Evolutionary conservation across 1,139 yeast genomes (phyloP), one percentile per base, ranked within the genome.

Genomic region (Zygoascus hellenicus): DNA sequence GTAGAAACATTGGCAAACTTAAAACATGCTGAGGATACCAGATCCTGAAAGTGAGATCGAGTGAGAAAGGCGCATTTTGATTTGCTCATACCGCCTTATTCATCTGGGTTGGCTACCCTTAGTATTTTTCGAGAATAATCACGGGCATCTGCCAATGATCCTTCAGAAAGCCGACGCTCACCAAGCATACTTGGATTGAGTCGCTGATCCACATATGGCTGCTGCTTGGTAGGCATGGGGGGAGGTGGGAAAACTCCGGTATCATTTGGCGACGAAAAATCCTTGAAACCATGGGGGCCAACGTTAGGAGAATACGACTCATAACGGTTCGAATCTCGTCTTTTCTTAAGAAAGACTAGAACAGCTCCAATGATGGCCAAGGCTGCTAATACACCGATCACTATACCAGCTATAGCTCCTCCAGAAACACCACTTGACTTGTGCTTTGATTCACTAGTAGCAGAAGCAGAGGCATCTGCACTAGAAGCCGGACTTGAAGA

Each of bases 51-150:
- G 7, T 22, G 26, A 22, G 7, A 22, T 22, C 26, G 26, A 22
- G 4, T 7, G 26, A 22, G 7, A 22, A n/a, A n/a, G n/a, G n/a
- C n/a, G 26, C 26, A 7, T 5, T 7, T 22, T 22, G 26, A 7
- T 22, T 22, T 22, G 26, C 26, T 4, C 26, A 22, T 5, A 22
- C 26, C 26, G 7, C 26, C 26, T 22, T 22, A 22, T 22, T 55
- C 72, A 60, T 81, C 88, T 9, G 90, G 89, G 59, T 83, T 84
- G 39, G 89, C 83, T 22, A 84, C 90, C 52, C 82, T 80, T 48
- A 84, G 69, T 30, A 83, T 78, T 65, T 83, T 83, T 56, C 89
- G 72, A 43, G 83, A 75, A 65, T 83, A 83, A 62, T 84, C 92
- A 10, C 85, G 77, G 54, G 83, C 89, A 62, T 84, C 94, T 11